Percentiles rank a stretch among this genome's conserved stretches.
phyloP scores from a whole-genome alignment of 2,329 filamentous ascomycete species.

The Monosporascus cannonballus region DNA sequence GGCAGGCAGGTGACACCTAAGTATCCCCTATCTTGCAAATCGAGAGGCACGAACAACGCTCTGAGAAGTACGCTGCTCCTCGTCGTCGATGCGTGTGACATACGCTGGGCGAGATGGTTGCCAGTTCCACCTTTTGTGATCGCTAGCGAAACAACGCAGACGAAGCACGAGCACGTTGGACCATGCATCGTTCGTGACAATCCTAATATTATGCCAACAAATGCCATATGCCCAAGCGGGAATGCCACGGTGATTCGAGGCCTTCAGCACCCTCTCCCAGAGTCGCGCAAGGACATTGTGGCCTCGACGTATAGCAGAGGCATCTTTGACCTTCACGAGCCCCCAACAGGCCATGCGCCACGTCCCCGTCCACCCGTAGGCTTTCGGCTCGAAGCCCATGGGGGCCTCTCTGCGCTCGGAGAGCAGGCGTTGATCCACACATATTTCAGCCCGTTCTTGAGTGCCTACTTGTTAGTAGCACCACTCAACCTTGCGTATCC shows the following conservation, averaged over 20 bases:
- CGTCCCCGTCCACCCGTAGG: neutral
- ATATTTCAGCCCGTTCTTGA: neutral
- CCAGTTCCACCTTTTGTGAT: too few relatives aligned
- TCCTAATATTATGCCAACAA: neutral
- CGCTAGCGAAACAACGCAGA: too few relatives aligned
- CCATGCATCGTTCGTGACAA: too few relatives aligned
- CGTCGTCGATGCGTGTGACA: too few relatives aligned
- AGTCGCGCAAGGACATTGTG: neutral
- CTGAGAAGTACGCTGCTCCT: too few relatives aligned
- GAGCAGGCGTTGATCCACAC: neutral
- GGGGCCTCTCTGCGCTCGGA: neutral
- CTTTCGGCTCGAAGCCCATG: neutral
- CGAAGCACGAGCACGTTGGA: too few relatives aligned
- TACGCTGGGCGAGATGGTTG: too few relatives aligned
- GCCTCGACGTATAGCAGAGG: neutral
- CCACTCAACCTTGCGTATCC: neutral
- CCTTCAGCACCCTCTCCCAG: neutral
- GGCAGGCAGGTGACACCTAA: too few relatives aligned
- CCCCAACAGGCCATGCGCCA: neutral
- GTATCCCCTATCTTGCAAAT: too few relatives aligned
- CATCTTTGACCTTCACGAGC: neutral
- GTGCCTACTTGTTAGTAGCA: neutral
- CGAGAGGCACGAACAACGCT: too few relatives aligned
- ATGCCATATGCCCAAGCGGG: neutral
- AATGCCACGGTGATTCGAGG: neutral